Evolutionary conservation across 2,329 filamentous ascomycete genomes (phyloP).

Genomic region (Ophiostoma sp.): DNA sequence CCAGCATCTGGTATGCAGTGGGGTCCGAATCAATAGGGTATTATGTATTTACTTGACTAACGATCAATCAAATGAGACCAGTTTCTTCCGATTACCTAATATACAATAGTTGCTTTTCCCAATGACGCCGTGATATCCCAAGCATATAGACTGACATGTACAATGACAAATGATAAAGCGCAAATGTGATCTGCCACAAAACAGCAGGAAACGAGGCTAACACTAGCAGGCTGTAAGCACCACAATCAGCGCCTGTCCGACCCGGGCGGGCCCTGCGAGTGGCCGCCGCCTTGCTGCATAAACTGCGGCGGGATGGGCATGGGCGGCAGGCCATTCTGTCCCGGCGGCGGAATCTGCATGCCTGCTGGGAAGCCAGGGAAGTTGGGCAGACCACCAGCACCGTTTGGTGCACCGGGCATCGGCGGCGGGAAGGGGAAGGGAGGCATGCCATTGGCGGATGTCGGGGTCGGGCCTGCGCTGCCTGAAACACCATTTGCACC

Average conservation of each 20-base stretch:
- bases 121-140: conserved; percentile 9
- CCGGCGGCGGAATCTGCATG: conserved; percentile 36
- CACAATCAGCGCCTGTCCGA: conserved; percentile 32
- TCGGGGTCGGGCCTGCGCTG: conserved; percentile 21
- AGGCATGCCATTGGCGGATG: conserved; percentile 35
- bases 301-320: conserved; percentile 33
- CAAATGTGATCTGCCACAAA: not conserved
- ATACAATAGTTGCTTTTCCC: conserved; percentile 8
- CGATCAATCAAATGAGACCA: not conserved
- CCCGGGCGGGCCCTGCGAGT: conserved; percentile 17
- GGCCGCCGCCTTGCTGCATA: conserved; percentile 37
- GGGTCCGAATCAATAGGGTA: not conserved
- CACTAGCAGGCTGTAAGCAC: not conserved
- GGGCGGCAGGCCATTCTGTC: conserved; percentile 35
- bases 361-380: conserved; percentile 36
- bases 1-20: not conserved
- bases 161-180: not conserved
- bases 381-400: conserved; percentile 35
- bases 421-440: conserved; percentile 43
- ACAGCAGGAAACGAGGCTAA: not conserved
- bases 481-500: not conserved
- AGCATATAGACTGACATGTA: conserved; percentile 11
- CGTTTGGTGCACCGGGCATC: conserved; percentile 24
- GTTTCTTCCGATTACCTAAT: not conserved
- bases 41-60: conserved; percentile 8